A percentile compares a stretch with the other conserved stretches of the same genome.
Conservation (phyloP, 2,329 filamentous ascomycete genomes). For the Talaromyces pinophilus region DNA sequence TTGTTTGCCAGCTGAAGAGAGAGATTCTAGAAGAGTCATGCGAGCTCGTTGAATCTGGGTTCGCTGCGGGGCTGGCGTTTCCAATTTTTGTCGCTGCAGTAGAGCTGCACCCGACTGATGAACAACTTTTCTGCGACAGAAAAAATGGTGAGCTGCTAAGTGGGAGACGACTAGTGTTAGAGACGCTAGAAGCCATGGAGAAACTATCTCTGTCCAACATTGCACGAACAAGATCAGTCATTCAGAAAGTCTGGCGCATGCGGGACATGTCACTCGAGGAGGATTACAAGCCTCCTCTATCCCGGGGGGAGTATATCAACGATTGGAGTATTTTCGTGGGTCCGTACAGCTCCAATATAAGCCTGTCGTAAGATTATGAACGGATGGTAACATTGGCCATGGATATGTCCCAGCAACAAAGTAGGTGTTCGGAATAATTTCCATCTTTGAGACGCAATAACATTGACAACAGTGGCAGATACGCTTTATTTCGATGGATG, state of each 20-base stretch:
- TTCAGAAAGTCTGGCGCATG: slow-evolving; percentile 51
- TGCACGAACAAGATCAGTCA: slow-evolving; percentile 48
- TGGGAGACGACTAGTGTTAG: slow-evolving; percentile 44
- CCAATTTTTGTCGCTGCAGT: slow-evolving; percentile 49
- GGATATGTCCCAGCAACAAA: neutral
- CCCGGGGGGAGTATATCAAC: slow-evolving; percentile 32
- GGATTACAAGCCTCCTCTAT: slow-evolving; percentile 4
- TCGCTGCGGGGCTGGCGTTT: slow-evolving; percentile 43
- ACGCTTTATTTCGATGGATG: neutral
- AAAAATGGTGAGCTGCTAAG: slow-evolving; percentile 29
- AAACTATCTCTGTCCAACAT: slow-evolving; percentile 49
- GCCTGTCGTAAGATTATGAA: slow-evolving; percentile 36
- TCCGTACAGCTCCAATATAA: slow-evolving; percentile 46
- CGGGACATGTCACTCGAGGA: slow-evolving; percentile 41
- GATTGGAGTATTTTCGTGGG: slow-evolving; percentile 49
- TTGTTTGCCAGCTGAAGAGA: slow-evolving; percentile 37
- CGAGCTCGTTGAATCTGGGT: slow-evolving; percentile 36
- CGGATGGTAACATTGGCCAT: neutral
- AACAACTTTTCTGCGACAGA: slow-evolving; percentile 37
- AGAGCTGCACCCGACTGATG: slow-evolving; percentile 43
- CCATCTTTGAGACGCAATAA: neutral
- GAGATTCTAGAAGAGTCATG: slow-evolving; percentile 40
- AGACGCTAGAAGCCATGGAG: slow-evolving; percentile 44
- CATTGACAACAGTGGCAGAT: neutral
- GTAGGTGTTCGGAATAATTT: neutral